phyloP scores from a whole-genome alignment of 352 stramenopile species.

The Globisporangium radiosum region DNA sequence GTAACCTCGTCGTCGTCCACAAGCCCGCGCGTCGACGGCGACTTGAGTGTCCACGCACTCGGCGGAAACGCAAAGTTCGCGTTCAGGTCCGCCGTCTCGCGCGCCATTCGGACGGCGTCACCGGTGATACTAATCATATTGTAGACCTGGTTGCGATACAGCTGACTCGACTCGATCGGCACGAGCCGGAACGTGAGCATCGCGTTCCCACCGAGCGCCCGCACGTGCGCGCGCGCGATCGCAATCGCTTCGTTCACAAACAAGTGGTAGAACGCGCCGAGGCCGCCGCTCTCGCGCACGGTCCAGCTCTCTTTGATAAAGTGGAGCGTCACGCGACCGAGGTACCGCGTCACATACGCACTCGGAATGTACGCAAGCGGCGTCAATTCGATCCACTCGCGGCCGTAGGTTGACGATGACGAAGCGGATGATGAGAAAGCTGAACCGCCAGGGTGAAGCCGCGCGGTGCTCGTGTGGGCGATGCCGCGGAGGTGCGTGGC shows the following conservation, averaged over 20 bases:
- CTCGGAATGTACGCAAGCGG: constrained; percentile 72
- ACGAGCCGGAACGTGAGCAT: constrained; percentile 85
- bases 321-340: constrained; percentile 83
- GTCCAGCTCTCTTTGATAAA: constrained; percentile 90
- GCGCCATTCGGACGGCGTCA: constrained; percentile 77
- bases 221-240: constrained; percentile 80
- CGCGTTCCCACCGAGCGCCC: constrained; percentile 74
- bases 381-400: constrained; percentile 83
- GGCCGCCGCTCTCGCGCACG: constrained; percentile 76
- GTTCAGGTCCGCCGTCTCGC: constrained; percentile 25
- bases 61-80: constrained; percentile 20
- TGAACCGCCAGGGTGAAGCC: constrained; percentile 1
- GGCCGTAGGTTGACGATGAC: constrained; percentile 27
- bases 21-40: constrained; percentile 13
- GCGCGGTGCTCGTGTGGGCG: constrained; percentile 10
- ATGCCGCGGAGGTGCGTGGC: constrained; percentile 28
- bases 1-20: constrained; percentile 6
- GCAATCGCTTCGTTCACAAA: constrained; percentile 86
- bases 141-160: constrained; percentile 89
- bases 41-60: constrained; percentile 26
- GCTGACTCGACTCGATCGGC: constrained; percentile 82
- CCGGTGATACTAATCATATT: constrained; percentile 90
- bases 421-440: background rate
- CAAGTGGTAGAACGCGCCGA: constrained; percentile 84
- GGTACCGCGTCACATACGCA: constrained; percentile 64